Base-by-base conservation (phyloP, 1,284 basidiomycete genomes). In the Grifola frondosa region DNA sequence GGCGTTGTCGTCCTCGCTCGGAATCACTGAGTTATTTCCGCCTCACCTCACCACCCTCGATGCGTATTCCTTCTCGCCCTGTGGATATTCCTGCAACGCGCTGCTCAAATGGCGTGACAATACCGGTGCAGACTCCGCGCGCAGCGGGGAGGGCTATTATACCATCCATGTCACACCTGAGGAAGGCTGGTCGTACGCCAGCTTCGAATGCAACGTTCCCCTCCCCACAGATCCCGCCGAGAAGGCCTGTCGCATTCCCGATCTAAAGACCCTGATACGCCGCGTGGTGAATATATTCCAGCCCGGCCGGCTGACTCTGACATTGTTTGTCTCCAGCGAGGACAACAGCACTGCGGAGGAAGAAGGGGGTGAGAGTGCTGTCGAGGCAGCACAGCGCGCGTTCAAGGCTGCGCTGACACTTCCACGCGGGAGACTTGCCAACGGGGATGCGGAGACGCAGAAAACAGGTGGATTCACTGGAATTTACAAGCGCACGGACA, bases 131-230 rank as follows among this genome's bases (percentile, higher is more conserved):
- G 43, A 57, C 30, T 51, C 50, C 15, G 40, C 47, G 3, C 42
- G 53, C 6, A 54, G 48, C 12, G 79, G 81, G 17, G 93, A 95
- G 62, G 91, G 94, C 23, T 99, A 99, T 70, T 98, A 93, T 67
- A 99, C 94, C 7, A 96, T 99, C 49, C 97, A 99, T 65, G 97
- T 99, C 40, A 99, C 97, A 0, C 97, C 97, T 24, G 97, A 99
- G 67, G 84, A 89, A 54, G 95, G 91, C 45, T 97, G 91, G 84
- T 96, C 92, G 36, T 99, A 97, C 66, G 97, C 97, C 37, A 91
- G 88, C 56, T 99, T 99, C 70, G 97, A 99, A 69, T 97, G 93
- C 69, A 99, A 99, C 67, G 83, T 98, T n/a, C 90, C 91, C 4
- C 77, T 95, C 17, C 70, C 76, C 20, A 59, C 67, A 23, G 58